Conservation (phyloP, 352 stramenopile genomes). For the Globisporangium spinosum region DNA sequence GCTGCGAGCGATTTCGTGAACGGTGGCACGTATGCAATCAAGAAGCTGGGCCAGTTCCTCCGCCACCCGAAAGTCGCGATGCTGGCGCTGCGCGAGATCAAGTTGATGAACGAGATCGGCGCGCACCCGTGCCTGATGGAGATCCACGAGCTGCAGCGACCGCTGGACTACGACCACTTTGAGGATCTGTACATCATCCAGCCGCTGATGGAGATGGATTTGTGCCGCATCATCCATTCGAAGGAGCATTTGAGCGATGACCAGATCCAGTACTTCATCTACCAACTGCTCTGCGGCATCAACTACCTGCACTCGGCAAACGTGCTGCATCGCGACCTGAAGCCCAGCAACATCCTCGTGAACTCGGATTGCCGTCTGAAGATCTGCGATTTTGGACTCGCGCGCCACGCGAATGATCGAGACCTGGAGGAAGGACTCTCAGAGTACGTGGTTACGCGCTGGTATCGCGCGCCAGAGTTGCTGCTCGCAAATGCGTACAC, state of each 20-base stretch:
- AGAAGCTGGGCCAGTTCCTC: conserved; percentile 86
- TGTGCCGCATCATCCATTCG: conserved; percentile 88
- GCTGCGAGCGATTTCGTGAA: conserved; percentile 83
- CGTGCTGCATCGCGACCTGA: conserved; percentile 95
- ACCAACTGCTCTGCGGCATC: conserved; percentile 93
- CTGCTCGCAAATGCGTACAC: conserved; percentile 82
- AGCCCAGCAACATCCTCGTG: conserved; percentile 97
- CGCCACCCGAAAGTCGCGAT: conserved; percentile 82
- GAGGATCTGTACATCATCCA: conserved; percentile 97
- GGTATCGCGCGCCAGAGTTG: conserved; percentile 88
- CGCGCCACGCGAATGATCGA: conserved; percentile 68
- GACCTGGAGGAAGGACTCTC: conserved; percentile 83
- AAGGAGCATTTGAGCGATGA: conserved; percentile 90
- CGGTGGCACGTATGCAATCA: conserved; percentile 85
- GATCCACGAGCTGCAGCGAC: conserved; percentile 80
- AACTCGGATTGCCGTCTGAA: conserved; percentile 90
- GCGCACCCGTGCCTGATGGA: conserved; percentile 75
- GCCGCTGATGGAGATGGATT: conserved; percentile 97
- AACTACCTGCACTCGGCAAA: conserved; percentile 95
- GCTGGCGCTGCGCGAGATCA: conserved; percentile 83
- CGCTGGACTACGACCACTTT: conserved; percentile 87
- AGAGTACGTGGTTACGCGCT: conserved; percentile 94
- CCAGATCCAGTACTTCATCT: conserved; percentile 96
- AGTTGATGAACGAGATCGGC: conserved; percentile 85
- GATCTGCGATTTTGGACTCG: conserved; percentile 88